Percentiles rank a stretch among this genome's conserved stretches.
Conservation (phyloP, 148 eudicot species). For the Mesembryanthemum crystallinum region DNA sequence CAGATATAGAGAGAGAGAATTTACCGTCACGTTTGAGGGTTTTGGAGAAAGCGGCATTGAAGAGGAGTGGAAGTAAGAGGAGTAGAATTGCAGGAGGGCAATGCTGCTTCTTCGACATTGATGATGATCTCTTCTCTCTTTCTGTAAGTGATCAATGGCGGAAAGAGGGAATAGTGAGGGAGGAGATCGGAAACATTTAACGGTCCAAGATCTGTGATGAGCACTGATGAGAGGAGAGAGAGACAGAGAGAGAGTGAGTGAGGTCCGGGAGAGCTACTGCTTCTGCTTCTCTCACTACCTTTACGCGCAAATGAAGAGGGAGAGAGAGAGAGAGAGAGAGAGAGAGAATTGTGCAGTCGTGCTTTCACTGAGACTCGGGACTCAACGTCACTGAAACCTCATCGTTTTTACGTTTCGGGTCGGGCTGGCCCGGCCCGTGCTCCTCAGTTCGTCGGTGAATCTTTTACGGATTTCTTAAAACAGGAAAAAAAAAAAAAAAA, state of each 20-base stretch:
- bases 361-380: too few species aligned
- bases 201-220: background rate
- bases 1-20: background rate
- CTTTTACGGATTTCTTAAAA: too few species aligned
- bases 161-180: background rate
- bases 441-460: too few species aligned
- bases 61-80: conserved; percentile 36
- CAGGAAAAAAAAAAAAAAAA: too few species aligned
- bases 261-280: background rate
- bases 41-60: conserved; percentile 39
- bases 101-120: conserved; percentile 33
- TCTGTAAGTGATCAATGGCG: background rate
- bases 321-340: background rate
- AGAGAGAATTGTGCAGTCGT: too few species aligned
- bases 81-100: conserved; percentile 22
- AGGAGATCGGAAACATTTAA: background rate
- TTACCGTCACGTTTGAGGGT: conserved; percentile 66
- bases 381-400: too few species aligned
- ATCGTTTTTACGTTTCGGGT: too few species aligned
- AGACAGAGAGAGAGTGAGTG: background rate
- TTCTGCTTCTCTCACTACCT: too few species aligned
- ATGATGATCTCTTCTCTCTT: too few species aligned
- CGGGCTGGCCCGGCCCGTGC: too few species aligned
- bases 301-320: background rate
- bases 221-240: too few species aligned